Conservation (phyloP, 2,329 filamentous ascomycete species). For the Ophiostoma sp. region DNA sequence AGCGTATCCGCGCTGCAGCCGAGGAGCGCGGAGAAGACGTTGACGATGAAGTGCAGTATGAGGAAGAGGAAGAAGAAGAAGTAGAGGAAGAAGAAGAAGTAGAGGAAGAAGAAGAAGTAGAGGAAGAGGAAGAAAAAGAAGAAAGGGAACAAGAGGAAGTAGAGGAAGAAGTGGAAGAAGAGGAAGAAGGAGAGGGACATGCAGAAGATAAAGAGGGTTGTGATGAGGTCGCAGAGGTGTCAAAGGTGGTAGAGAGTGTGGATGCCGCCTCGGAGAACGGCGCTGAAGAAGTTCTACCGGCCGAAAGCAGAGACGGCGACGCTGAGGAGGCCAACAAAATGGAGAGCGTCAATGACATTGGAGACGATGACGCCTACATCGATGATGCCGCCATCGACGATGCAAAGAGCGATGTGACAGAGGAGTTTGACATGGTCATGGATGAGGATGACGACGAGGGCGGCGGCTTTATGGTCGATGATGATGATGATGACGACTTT, state of each 20-base stretch:
- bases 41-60: conserved; percentile 28
- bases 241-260: neutral
- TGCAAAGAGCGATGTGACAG: conserved; percentile 31
- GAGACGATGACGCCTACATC: neutral
- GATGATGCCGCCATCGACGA: conserved; percentile 22
- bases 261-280: neutral
- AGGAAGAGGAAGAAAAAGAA: conserved; percentile 1
- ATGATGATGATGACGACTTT: conserved; percentile 14
- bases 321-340: neutral
- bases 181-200: neutral
- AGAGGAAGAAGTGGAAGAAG: conserved; percentile 9
- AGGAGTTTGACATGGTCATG: conserved; percentile 32
- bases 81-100: conserved; percentile 20
- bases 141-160: neutral
- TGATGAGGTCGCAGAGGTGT: too few relatives aligned
- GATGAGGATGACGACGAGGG: conserved; percentile 31
- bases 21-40: conserved; percentile 42
- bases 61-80: conserved; percentile 18
- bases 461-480: conserved; percentile 30
- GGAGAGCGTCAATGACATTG: too few relatives aligned
- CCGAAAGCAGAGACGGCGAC: neutral
- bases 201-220: too few relatives aligned
- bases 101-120: conserved; percentile 23
- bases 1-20: conserved; percentile 61
- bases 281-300: neutral